Percentiles rank a stretch among this genome's conserved stretches.
Evolutionary conservation across 2,329 filamentous ascomycete genomes (phyloP).

Genomic region (Pyrenophora tritici-repentis): DNA sequence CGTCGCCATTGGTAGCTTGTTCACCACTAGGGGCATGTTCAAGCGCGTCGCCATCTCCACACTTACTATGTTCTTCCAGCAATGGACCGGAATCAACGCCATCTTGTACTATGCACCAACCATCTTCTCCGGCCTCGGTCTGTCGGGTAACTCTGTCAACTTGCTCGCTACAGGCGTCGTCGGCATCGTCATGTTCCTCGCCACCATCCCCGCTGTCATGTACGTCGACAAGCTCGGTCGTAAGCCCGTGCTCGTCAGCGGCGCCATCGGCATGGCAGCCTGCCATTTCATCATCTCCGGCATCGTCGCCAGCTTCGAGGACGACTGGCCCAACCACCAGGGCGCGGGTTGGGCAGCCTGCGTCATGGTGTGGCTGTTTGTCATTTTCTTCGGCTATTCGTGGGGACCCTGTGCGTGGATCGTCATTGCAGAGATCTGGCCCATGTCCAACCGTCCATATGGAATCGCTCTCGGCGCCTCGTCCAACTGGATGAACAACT

Average conservation of each 20-base stretch:
- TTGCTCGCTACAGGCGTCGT: constrained; percentile 73
- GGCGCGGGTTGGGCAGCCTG: constrained; percentile 73
- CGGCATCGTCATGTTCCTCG: constrained; percentile 70
- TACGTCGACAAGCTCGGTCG: constrained; percentile 71
- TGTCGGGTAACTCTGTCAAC: constrained; percentile 54
- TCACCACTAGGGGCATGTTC: constrained; percentile 68
- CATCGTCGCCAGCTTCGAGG: constrained; percentile 68
- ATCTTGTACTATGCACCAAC: constrained; percentile 56
- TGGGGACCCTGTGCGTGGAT: constrained; percentile 80
- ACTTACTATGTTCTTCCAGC: constrained; percentile 45
- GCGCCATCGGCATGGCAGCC: constrained; percentile 70
- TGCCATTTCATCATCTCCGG: constrained; percentile 74
- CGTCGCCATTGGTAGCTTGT: constrained; percentile 67
- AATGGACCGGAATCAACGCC: constrained; percentile 56
- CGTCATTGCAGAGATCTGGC: constrained; percentile 75
- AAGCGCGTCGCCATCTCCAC: constrained; percentile 67
- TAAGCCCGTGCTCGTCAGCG: constrained; percentile 64
- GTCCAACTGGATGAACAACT: constrained; percentile 57
- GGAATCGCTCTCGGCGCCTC: constrained; percentile 70
- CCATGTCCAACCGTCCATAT: constrained; percentile 68
- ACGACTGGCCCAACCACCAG: constrained; percentile 60
- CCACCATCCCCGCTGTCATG: constrained; percentile 64
- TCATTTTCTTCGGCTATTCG: constrained; percentile 74
- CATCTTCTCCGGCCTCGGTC: constrained; percentile 56
- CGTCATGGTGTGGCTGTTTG: constrained; percentile 74